Base-by-base conservation (phyloP, 1,284 basidiomycete species). In the Paramarasmius palmivorus region DNA sequence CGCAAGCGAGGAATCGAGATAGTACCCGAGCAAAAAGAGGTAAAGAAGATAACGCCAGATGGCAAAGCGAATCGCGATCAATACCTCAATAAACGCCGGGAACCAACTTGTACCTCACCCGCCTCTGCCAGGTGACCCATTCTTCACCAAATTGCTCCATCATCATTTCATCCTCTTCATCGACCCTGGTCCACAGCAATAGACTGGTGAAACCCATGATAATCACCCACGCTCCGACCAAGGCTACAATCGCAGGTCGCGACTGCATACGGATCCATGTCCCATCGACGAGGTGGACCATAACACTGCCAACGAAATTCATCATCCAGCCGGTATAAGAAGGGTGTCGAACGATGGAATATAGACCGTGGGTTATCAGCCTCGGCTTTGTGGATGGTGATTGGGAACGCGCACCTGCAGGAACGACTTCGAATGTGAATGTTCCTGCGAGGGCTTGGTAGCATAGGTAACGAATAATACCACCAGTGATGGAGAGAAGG, bases 61-160 rank as follows among this genome's bases (percentile, higher is more conserved):
- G n/a, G n/a, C n/a, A n/a, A n/a, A n/a, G n/a, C n/a, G n/a, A n/a
- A n/a, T n/a, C n/a, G n/a, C n/a, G n/a, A n/a, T n/a, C n/a, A n/a
- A n/a, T n/a, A n/a, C n/a, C n/a, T 46, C 17, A 52, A 52, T 37
- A 42, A 7, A 42, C 17, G 20, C 40, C 40, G 8, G 17, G 40
- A 22, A 42, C 17, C 40, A 42, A 5, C 40, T 42, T 42, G 17
- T 42, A 42, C 40, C 15, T 42, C 40, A 42, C 40, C 8, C 20
- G 20, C 17, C 15, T 20, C 40, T 23, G 20, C 40, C 40, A 42
- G 14, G 7, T 19, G 20, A 22, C 40, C 40, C 40, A 42, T 23
- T 42, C 26, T 7, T 20, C 22, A 23, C 40, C 40, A 20, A 42
- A 42, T 22, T 42, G 40, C 14, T 42, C 26, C 40, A 8, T 42